Base-by-base conservation (phyloP, 2,329 filamentous ascomycete species). In the Pseudovirgaria hyperparasitica region DNA sequence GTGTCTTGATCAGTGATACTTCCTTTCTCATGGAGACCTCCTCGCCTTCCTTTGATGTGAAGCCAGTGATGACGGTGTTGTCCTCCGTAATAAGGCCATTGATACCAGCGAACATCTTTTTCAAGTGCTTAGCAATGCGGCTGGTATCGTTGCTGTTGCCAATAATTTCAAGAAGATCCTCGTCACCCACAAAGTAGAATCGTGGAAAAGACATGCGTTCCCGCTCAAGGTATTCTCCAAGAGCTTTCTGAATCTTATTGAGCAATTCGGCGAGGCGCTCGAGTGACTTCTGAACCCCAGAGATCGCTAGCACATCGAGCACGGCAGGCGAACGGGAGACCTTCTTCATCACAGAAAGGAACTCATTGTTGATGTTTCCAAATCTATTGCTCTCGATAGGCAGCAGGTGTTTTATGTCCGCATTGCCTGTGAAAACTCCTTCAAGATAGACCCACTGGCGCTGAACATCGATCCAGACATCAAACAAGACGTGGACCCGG, bases 401-500 rank as follows among this genome's bases (percentile, higher is more conserved):
- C 13, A 99, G 70, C 27, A 99, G 65, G 52, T 96, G 87, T 58
- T 96, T 98, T 64, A 99, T 98, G 48, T 99, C 90, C 20, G 84
- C 87, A 48, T 98, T 99, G 32, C 90, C 90, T 2, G 87, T 94
- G 51, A 99, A 99, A 18, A 99, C 90, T 39, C 90, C 90, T 58
- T 99, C 92, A 5, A 99, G 72, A 52, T 99, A 99, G 6, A 98
- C 90, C 90, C 90, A 99, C 59, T 98, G 90, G 35, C 92, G 79
- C 55, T 99, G 90, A n/a, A 99, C 92, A 57, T 98, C 92, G 43
- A 98, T 98, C 92, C 92, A 99, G 10, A 98, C 86, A 52, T 99
- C 90, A 46, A 99, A 98, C 7, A 98, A 69, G 10, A 98, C 84
- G 50, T 98, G 90, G 3, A 98, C 85, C 23, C 90, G 76, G 53